Evolutionary conservation across 139 green algal species (phyloP).

Genomic region (Coccomyxa sp.): DNA sequence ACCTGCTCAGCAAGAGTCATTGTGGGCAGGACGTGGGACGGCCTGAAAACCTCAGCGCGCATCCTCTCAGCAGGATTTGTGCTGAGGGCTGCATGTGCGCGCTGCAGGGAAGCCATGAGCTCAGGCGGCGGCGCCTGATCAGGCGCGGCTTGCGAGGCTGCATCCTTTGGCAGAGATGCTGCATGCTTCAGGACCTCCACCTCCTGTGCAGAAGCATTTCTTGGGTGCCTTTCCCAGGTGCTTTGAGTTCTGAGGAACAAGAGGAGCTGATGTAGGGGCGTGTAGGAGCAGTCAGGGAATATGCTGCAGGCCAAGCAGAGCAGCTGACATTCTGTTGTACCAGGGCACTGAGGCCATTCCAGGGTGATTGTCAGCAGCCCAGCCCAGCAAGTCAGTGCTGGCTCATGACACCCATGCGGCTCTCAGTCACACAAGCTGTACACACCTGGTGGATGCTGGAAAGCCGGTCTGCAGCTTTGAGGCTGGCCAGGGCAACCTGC

Average conservation of each 20-base stretch:
- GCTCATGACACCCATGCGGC: no score
- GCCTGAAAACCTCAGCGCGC: constrained; percentile 62
- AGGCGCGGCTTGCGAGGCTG: constrained; percentile 26
- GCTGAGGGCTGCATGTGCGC: constrained; percentile 4
- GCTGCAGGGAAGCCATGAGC: constrained; percentile 23
- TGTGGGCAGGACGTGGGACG: constrained; percentile 68
- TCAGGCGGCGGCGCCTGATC: constrained; percentile 14
- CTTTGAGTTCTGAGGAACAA: no score
- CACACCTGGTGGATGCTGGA: no score
- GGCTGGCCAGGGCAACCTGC: constrained; percentile 35
- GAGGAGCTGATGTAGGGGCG: no score
- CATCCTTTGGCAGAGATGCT: constrained; percentile 17
- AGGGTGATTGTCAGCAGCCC: no score
- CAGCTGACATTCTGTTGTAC: no score
- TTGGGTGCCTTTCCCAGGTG: no score
- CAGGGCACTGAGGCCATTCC: no score
- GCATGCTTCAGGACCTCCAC: constrained; percentile 45
- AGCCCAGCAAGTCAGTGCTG: no score
- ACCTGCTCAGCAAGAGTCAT: constrained; percentile 42
- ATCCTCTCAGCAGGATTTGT: constrained; percentile 7
- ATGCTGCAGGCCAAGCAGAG: no score
- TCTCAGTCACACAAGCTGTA: no score
- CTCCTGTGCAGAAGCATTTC: constrained; percentile 49
- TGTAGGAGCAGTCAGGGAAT: no score
- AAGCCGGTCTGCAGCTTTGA: constrained; percentile 28